phyloP scores from a whole-genome alignment of 2,329 filamentous ascomycete species.

The Sporothrix schenckii region DNA sequence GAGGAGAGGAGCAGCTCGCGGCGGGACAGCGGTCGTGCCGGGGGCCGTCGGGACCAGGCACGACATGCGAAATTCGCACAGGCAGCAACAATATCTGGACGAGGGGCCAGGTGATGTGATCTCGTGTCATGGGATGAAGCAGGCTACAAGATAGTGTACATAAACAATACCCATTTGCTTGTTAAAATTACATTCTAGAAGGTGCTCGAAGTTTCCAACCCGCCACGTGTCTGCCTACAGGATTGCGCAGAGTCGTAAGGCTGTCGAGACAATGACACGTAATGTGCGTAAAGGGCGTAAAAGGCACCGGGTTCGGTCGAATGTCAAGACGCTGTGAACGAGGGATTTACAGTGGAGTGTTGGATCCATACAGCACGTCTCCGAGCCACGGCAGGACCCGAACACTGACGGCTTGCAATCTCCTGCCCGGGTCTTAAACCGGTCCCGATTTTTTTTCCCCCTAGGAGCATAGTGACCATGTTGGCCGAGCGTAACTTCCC shows the following conservation, averaged over 20 bases:
- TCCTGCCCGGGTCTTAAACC: background rate
- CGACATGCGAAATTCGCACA: constrained; percentile 61
- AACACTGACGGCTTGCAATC: background rate
- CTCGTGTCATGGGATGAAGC: background rate
- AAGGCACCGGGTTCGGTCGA: background rate
- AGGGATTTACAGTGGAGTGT: constrained; percentile 6
- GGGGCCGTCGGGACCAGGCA: constrained; percentile 60
- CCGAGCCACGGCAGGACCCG: constrained; percentile 12
- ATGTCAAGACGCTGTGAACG: background rate
- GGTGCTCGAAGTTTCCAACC: background rate
- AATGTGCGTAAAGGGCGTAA: background rate
- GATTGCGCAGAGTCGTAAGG: constrained; percentile 6
- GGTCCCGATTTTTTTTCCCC: background rate
- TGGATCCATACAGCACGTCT: background rate
- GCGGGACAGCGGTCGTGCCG: constrained; percentile 48
- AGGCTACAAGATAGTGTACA: background rate
- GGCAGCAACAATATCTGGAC: constrained; percentile 57
- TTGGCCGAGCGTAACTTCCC: background rate
- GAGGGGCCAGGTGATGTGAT: constrained; percentile 55
- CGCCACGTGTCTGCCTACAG: background rate
- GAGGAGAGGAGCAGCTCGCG: constrained; percentile 64
- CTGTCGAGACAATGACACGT: background rate
- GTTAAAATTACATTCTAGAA: background rate
- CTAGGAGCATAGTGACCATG: constrained; percentile 9
- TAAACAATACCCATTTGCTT: constrained; percentile 31